A percentile compares a stretch with the other conserved stretches of the same genome.
phyloP scores from a whole-genome alignment of 768 basidiomycete species.

The Chalciporus pseudorubinellus region DNA sequence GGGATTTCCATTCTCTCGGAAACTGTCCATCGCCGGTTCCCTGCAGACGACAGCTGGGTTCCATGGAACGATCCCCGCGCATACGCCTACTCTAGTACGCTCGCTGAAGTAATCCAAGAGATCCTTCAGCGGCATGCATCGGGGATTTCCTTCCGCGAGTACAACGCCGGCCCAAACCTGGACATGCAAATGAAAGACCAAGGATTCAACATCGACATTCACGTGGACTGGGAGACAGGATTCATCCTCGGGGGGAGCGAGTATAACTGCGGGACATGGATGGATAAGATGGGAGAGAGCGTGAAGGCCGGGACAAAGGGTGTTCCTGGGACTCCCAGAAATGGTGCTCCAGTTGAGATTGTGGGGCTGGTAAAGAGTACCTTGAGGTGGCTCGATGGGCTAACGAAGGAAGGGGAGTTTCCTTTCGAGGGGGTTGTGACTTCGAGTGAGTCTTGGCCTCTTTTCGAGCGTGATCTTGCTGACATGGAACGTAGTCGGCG shows the following conservation, averaged over 20 bases:
- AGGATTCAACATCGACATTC: conserved; percentile 91
- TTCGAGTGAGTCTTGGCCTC: conserved; percentile 53
- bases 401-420: conserved; percentile 67
- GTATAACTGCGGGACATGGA: conserved; percentile 92
- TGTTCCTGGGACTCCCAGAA: conserved; percentile 91
- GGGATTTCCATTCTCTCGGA: conserved; percentile 80
- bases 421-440: conserved; percentile 89
- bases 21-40: conserved; percentile 88
- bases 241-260: conserved; percentile 84
- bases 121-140: conserved; percentile 90
- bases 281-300: conserved; percentile 99
- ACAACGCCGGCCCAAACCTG: conserved; percentile 95
- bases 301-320: conserved; percentile 91
- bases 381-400: conserved; percentile 77
- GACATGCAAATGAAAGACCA: conserved; percentile 94
- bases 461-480: not conserved
- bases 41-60: conserved; percentile 91
- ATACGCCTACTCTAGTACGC: conserved; percentile 73
- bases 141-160: conserved; percentile 92
- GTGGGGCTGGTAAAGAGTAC: conserved; percentile 92
- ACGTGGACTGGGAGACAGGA: conserved; percentile 96
- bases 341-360: conserved; percentile 95
- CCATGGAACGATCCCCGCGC: conserved; percentile 84
- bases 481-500: conserved; percentile 52
- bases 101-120: conserved; percentile 97